phyloP scores from a whole-genome alignment of 2,329 filamentous ascomycete species.

The Aureobasidium namibiae region DNA sequence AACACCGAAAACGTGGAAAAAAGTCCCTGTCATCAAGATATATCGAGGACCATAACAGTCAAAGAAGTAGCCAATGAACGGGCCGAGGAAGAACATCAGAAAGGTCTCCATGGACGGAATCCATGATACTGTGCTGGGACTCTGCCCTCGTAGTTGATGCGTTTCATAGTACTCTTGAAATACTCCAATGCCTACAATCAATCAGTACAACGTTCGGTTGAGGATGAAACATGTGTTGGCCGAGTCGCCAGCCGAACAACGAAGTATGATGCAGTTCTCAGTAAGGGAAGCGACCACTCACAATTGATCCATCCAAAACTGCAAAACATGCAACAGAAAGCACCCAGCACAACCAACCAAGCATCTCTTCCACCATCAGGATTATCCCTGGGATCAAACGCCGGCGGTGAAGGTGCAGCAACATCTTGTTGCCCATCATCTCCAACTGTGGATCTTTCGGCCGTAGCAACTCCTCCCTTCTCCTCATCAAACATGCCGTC shows the following conservation, averaged over 20 bases:
- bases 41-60: conserved; percentile 55
- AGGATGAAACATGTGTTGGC: too few relatives aligned
- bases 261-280: neutral
- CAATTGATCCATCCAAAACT: conserved; percentile 37
- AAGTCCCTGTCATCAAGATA: conserved; percentile 44
- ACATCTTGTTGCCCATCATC: neutral
- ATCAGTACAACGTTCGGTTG: neutral
- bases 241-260: neutral
- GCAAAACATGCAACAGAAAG: conserved; percentile 29
- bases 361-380: conserved; percentile 38
- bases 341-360: conserved; percentile 32
- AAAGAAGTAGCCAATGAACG: conserved; percentile 55
- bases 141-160: conserved; percentile 32
- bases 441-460: neutral
- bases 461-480: conserved; percentile 2
- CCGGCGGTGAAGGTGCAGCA: conserved; percentile 13
- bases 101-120: conserved; percentile 38
- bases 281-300: conserved; percentile 12
- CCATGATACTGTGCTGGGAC: conserved; percentile 37
- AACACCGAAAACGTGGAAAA: conserved; percentile 52
- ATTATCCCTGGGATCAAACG: conserved; percentile 18
- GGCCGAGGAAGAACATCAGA: conserved; percentile 48
- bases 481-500: conserved; percentile 1
- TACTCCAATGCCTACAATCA: conserved; percentile 29
- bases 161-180: conserved; percentile 40